A percentile compares a stretch with the other conserved stretches of the same genome.
Conservation (phyloP, 2,329 filamentous ascomycete species). For the Gaeumannomyces tritici region DNA sequence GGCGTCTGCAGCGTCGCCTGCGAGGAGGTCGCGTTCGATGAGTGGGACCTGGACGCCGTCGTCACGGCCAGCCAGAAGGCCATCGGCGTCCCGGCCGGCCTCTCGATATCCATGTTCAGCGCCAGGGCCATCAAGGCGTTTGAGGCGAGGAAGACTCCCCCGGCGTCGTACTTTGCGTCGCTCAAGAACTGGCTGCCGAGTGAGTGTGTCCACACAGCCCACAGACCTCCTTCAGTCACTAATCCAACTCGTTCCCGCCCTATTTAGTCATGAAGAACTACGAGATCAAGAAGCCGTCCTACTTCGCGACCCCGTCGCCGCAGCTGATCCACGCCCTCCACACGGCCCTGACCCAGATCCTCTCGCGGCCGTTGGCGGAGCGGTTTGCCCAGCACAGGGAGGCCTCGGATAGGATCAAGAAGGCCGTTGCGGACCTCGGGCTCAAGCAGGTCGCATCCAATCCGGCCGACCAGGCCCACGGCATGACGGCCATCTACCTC, state of each 20-base stretch:
- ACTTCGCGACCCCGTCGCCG: conserved; percentile 93
- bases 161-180: conserved; percentile 85
- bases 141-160: conserved; percentile 70
- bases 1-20: conserved; percentile 95
- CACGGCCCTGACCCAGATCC: conserved; percentile 78
- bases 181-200: conserved; percentile 96
- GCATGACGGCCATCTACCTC: conserved; percentile 96
- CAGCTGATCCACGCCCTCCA: conserved; percentile 90
- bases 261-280: conserved; percentile 90
- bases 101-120: conserved; percentile 92
- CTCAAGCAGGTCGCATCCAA: conserved; percentile 79
- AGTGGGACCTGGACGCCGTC: conserved; percentile 87
- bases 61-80: conserved; percentile 95
- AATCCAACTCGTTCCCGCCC: not conserved
- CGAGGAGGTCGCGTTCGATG: conserved; percentile 93
- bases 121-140: conserved; percentile 75
- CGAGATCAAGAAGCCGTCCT: conserved; percentile 92
- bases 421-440: conserved; percentile 68
- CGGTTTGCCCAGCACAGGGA: conserved; percentile 75
- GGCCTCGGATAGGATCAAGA: conserved; percentile 78
- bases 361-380: conserved; percentile 68
- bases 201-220: conserved; percentile 28
- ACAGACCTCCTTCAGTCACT: not conserved
- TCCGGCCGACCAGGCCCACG: conserved; percentile 86
- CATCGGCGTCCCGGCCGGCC: conserved; percentile 86